phyloP scores from a whole-genome alignment of 1,284 basidiomycete genomes.

The Xerocomus nothofagi region DNA sequence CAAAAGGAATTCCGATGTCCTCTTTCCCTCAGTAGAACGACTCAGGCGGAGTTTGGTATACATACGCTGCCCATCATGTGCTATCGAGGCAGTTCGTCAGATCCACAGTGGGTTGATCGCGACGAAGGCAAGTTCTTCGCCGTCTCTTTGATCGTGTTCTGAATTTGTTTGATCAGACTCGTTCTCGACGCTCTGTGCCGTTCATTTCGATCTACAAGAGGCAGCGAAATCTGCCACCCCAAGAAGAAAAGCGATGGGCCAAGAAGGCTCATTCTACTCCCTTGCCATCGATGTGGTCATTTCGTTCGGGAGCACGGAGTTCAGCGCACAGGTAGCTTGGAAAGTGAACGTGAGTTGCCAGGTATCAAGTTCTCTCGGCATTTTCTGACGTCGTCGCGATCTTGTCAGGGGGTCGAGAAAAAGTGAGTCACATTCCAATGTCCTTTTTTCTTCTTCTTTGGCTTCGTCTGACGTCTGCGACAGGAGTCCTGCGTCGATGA shows the following conservation, averaged over 20 bases:
- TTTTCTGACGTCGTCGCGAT: conserved; percentile 9
- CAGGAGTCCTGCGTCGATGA: conserved; percentile 12
- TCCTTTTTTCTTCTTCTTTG: neutral
- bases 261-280: conserved; percentile 3
- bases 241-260: neutral
- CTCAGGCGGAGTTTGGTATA: conserved; percentile 3
- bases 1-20: conserved; percentile 13
- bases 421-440: conserved; percentile 3
- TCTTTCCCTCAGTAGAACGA: neutral
- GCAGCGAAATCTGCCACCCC: conserved; percentile 6
- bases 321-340: conserved; percentile 52
- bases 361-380: conserved; percentile 77
- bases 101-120: conserved; percentile 16
- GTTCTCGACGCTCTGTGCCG: conserved; percentile 17
- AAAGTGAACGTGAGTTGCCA: conserved; percentile 31
- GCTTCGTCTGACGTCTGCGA: neutral
- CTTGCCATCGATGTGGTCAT: conserved; percentile 11
- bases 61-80: conserved; percentile 3
- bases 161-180: conserved; percentile 2
- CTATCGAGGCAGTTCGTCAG: conserved; percentile 8
- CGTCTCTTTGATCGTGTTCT: neutral
- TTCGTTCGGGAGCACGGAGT: conserved; percentile 17
- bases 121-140: conserved; percentile 1
- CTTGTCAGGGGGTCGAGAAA: conserved; percentile 12
- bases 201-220: conserved; percentile 7